These are phyloP conservation scores for Stemphylium beticola DNA, from an alignment of 2,329 filamentous ascomycete species.

Conservation along the genomic window DNA sequence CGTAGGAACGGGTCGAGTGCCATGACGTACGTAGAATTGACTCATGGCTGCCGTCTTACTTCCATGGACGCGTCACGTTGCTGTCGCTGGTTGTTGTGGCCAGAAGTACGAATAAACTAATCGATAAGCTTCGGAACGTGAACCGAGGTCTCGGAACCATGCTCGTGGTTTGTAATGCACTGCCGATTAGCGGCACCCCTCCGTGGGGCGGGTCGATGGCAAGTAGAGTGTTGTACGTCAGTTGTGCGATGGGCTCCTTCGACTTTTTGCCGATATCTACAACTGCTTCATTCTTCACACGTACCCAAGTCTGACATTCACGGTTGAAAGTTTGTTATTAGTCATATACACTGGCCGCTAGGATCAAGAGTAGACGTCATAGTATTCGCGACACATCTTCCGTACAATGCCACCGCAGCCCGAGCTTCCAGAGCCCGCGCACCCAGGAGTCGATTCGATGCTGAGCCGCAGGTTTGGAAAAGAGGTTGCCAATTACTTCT, in stretches of 20 bases:
- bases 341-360: not conserved
- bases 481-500: constrained; percentile 84
- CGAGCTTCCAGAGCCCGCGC: constrained; percentile 63
- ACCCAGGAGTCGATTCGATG: constrained; percentile 69
- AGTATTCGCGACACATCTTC: not conserved
- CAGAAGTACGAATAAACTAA: constrained; percentile 21
- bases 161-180: constrained; percentile 11
- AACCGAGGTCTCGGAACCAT: constrained; percentile 30
- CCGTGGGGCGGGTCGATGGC: constrained; percentile 5
- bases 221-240: constrained; percentile 8
- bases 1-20: not conserved
- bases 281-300: not conserved
- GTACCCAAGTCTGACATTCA: not conserved
- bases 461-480: constrained; percentile 78
- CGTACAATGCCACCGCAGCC: constrained; percentile 47
- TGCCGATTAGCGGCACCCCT: constrained; percentile 6
- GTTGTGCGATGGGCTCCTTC: not conserved
- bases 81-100: constrained; percentile 1
- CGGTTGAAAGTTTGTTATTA: not conserved
- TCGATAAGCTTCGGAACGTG: constrained; percentile 36
- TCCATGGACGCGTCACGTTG: constrained; percentile 13
- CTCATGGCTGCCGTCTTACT: constrained; percentile 49
- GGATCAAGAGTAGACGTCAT: not conserved
- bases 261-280: not conserved
- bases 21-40: constrained; percentile 54